phyloP scores from a whole-genome alignment of 441 rosid genomes.

The Oxalis stricta region DNA sequence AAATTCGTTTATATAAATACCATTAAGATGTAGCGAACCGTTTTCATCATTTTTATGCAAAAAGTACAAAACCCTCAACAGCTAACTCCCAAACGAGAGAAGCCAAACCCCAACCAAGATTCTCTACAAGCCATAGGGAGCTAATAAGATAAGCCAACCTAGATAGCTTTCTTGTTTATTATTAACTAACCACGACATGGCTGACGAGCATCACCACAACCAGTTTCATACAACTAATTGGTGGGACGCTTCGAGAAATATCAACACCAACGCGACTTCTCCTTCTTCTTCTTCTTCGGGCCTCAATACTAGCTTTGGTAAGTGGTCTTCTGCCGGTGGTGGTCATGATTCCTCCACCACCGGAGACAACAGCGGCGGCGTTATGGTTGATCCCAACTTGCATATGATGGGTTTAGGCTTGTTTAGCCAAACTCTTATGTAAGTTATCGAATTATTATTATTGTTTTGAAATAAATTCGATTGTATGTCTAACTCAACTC shows the following conservation, averaged over 20 bases:
- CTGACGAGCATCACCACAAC: too few relatives aligned
- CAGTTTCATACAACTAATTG: constrained; percentile 44
- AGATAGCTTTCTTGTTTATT: neutral
- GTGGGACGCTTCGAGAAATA: constrained; percentile 64
- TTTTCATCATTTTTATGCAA: constrained; percentile 63
- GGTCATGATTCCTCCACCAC: constrained; percentile 18
- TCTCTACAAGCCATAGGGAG: neutral
- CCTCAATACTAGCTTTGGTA: constrained; percentile 27
- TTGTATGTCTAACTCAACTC: neutral
- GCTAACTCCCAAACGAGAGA: constrained; percentile 7
- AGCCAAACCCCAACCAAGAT: constrained; percentile 7
- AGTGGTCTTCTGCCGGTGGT: constrained; percentile 35
- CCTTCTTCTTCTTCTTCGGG: constrained; percentile 42
- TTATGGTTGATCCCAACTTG: constrained; percentile 17
- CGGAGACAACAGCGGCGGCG: constrained; percentile 3
- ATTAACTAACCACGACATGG: constrained; percentile 21
- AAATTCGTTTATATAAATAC: constrained; percentile 20
- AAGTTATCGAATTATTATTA: constrained; percentile 12
- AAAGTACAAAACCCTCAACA: neutral
- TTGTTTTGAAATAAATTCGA: neutral
- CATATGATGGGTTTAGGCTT: constrained; percentile 90
- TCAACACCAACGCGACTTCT: constrained; percentile 20
- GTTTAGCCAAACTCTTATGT: constrained; percentile 61
- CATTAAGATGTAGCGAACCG: constrained; percentile 31
- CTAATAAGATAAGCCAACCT: neutral